These are phyloP conservation scores for Debaryomycetaceae sp. DNA, from an alignment of 1,139 yeast genomes.

Conservation along the genomic window DNA sequence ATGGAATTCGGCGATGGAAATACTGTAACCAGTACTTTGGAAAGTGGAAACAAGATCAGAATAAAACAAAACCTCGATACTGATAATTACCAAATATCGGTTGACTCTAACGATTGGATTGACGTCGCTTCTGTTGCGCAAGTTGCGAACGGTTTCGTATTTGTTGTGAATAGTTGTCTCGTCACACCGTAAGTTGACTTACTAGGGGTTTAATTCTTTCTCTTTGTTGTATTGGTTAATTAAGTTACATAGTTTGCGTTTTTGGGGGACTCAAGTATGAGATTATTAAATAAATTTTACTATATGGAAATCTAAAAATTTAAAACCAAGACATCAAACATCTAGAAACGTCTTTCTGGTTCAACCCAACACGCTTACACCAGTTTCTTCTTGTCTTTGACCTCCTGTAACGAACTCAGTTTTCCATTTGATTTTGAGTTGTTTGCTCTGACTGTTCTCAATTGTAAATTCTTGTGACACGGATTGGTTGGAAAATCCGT, in stretches of 20 bases:
- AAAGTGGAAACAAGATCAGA: slow-evolving; percentile 40
- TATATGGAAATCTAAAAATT: slow-evolving; percentile 7
- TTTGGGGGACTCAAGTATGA: neutral
- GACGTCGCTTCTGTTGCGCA: slow-evolving; percentile 39
- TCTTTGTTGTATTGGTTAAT: slow-evolving; percentile 1
- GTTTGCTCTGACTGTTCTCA: slow-evolving; percentile 45
- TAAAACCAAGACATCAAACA: no score
- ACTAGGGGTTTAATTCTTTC: slow-evolving; percentile 1
- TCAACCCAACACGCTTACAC: slow-evolving; percentile 37
- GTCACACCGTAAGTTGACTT: slow-evolving; percentile 10
- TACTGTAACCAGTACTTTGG: slow-evolving; percentile 28
- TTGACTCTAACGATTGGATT: slow-evolving; percentile 33
- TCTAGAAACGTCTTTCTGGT: neutral
- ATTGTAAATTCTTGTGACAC: slow-evolving; percentile 61
- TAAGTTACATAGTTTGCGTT: neutral
- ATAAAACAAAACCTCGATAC: slow-evolving; percentile 36
- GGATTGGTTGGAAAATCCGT: slow-evolving; percentile 50
- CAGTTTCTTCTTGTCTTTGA: slow-evolving; percentile 50
- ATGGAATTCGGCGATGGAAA: slow-evolving; percentile 15
- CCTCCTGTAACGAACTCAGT: slow-evolving; percentile 55
- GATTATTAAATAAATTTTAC: slow-evolving; percentile 1
- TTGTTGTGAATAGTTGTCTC: slow-evolving; percentile 46
- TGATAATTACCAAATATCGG: slow-evolving; percentile 34
- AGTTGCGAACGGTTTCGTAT: slow-evolving; percentile 58
- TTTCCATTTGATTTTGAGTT: slow-evolving; percentile 81